Base-by-base conservation (phyloP, 805 yeast species). In the Lipomyces yamadae region DNA sequence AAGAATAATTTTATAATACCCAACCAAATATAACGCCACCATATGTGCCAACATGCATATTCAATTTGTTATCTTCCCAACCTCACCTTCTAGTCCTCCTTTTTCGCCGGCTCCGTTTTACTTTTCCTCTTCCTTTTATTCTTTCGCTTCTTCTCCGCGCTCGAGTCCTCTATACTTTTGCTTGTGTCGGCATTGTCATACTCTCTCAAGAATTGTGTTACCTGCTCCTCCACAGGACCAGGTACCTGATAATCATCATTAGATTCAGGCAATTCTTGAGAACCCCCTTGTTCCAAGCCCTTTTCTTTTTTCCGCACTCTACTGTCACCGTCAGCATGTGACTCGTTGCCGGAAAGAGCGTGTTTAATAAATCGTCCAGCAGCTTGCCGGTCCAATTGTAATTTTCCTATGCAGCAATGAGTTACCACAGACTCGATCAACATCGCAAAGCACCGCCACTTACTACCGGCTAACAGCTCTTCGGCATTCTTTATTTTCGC, bases 341-440 rank as follows among this genome's bases (percentile, higher is more conserved):
- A 55, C 4, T 65, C 69, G 45, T 67, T 67, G 32, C 69, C 69
- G 11, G 68, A 45, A 2, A 67, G 59, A 3, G 66, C 69, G 53
- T 68, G 69, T 53, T 68, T 68, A 18, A 68, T 60, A n/a, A 68
- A 60, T 45, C 71, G 60, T 4, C 65, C 65, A 3, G 71, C 71
- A 3, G 70, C 71, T 18, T 18, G 32, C 32, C 54, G 48, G 56
- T 68, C 67, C 8, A 68, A 62, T 57, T 60, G 65, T 39, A 60
- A 32, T 61, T 45, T 56, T 24, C 70, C 70, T 67, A 35, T 15
- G 39, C 7, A n/a, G 7, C 39, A 24, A 42, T 42, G 15, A 42
- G 48, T 42, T 42, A 15, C 48, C 35, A 30, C 56, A 56, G 18
- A 18, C 2, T 48, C 45, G 58, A 15, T 15, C 2, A n/a, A 30